Percentiles rank a stretch among this genome's conserved stretches.
Conservation (phyloP, 257 asterid species). For the Knoxia roxburghii region DNA sequence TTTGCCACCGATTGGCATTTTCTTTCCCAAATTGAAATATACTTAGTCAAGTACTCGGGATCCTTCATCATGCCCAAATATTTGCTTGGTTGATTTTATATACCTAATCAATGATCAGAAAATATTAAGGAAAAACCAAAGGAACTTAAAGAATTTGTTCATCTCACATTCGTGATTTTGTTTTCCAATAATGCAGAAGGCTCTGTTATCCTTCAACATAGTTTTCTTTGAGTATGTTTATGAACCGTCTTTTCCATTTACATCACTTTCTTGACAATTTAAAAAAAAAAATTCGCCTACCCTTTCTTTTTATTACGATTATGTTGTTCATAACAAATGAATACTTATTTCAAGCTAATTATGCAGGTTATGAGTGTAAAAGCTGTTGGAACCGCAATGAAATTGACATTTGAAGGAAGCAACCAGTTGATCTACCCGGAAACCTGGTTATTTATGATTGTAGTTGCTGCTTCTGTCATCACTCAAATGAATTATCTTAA, state of each 20-base stretch:
- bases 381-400: constrained; percentile 81
- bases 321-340: background rate
- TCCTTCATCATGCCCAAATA: background rate
- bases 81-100: background rate
- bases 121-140: background rate
- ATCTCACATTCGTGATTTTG: background rate
- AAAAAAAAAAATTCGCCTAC: no score
- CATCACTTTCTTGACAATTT: background rate
- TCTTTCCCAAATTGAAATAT: background rate
- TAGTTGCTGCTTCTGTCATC: constrained; percentile 67
- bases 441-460: constrained; percentile 71
- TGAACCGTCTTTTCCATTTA: background rate
- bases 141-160: background rate
- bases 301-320: background rate
- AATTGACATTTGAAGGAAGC: constrained; percentile 78
- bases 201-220: background rate
- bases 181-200: background rate
- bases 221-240: background rate
- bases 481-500: constrained; percentile 92
- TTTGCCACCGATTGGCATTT: background rate
- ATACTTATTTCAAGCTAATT: constrained; percentile 7
- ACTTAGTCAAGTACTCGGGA: background rate
- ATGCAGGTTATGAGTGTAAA: constrained; percentile 88
- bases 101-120: background rate
- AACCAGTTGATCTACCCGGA: constrained; percentile 70